Evolutionary conservation across 1,284 basidiomycete species (phyloP), one percentile per base, ranked within the genome.

Genomic region (Tilletiaria anomala): DNA sequence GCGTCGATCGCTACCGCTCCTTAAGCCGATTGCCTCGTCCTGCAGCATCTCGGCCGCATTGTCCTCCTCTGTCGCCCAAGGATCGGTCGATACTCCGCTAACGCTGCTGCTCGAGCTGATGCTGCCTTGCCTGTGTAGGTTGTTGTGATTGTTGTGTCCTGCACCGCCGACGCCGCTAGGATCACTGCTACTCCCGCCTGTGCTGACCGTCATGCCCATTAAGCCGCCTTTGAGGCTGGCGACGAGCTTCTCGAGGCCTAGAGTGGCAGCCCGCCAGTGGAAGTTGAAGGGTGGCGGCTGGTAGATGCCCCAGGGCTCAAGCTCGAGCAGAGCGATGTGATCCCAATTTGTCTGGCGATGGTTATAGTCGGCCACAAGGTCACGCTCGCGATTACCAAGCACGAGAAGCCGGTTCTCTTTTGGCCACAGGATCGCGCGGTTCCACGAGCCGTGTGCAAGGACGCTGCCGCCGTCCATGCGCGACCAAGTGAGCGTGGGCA

Each of bases 301-400:
- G 24, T 54, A 53, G 45, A 62, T 56, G 35, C 57, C 59, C 55
- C 53, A 62, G 6, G 55, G 50, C 39, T 62, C 59, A 29, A 62
- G 50, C 36, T 62, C 57, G 29, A 62, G 47, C 21, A 56, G 42
- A 4, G 58, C 48, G 15, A 62, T 50, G 37, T 62, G 57, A 23
- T 60, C 56, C 47, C 52, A 62, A 38, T 62, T 62, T 35, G 55
- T 56, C 43, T 62, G 59, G 29, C 59, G 54, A 40, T 60, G 59
- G 35, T 62, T 62, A 53, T 62, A 62, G 46, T 62, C 59, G 38
- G 47, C 47, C 33, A 62, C 59, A 3, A 62, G 54, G 32, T 60
- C 58, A 12, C 59, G 45, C 32, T 51, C 55, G 42, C 57, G 52
- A 41, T 62, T 45, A 12, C 59, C 59, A 15, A 62, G 48, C 11